Evolutionary conservation across 805 yeast genomes (phyloP), one percentile per base, ranked within the genome.

Genomic region (Candida chauliodis): DNA sequence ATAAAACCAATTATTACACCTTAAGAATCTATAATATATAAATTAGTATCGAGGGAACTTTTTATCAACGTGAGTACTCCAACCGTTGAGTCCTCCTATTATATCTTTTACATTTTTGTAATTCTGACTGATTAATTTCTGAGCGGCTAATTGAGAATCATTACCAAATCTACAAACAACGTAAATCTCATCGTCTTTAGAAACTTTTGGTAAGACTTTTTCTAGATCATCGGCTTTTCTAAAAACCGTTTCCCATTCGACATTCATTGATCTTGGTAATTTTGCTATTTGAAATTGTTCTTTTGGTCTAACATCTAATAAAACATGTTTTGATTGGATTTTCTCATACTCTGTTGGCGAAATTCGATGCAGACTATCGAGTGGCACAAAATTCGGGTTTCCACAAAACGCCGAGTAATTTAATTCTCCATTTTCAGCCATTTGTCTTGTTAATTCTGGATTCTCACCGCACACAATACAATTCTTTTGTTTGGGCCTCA

Each of bases 101-200:
- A 91, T 67, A 55, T 91, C 96, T 36, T 61, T 72, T 0, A 78
- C 86, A 14, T 73, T 58, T 0, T 51, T 41, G 13, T 76, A 59
- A 0, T 78, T 76, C 31, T 75, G 65, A 17, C 75, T 76, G 35
- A 72, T 66, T 32, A 90, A 58, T 30, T 69, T 60, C 40, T 69
- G 59, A 1, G 84, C 80, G 0, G 96, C 95, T 13, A 78, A 58
- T 51, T 85, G 89, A 0, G 98, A 90, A 55, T 93, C 98, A 56
- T 87, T 89, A 8, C 99, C 99, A 53, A 71, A 80, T 22, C 97
- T 71, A 59, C 99, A 93, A 14, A 91, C 67, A 0, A 88, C 84
- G 39, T 70, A 73, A 0, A 84, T 56, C 3, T 46, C 48, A 40
- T 51, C 59, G 3, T 45, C 34, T 14, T 47, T 50, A 21, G 50